These are phyloP conservation scores for Ascochyta viciae-villosae DNA, from an alignment of 2,329 filamentous ascomycete genomes.

Conservation along the genomic window DNA sequence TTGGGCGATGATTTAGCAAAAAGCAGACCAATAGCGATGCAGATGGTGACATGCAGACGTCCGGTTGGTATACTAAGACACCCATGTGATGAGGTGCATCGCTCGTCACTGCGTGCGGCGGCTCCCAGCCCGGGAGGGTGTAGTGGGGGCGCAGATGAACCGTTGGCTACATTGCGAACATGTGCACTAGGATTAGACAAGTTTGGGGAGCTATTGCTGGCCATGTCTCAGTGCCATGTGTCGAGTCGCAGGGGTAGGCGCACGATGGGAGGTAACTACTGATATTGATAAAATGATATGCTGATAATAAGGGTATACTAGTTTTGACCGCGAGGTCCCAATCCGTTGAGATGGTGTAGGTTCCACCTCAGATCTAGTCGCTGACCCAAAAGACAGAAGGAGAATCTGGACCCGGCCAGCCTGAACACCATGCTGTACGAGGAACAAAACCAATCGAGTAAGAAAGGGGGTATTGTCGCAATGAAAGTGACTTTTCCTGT, in stretches of 20 bases:
- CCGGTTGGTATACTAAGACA: constrained; percentile 6
- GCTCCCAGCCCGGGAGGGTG: constrained; percentile 2
- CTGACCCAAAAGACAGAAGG: constrained; percentile 26
- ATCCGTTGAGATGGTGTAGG: constrained; percentile 6
- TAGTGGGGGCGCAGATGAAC: constrained; percentile 5
- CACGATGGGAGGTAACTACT: constrained; percentile 2
- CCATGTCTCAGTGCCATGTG: constrained; percentile 14
- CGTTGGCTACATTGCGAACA: constrained; percentile 1
- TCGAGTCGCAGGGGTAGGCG: constrained; percentile 1
- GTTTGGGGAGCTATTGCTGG: constrained; percentile 1
- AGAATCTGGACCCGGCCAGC: constrained; percentile 36
- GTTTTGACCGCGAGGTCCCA: constrained; percentile 26
- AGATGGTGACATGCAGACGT: not conserved
- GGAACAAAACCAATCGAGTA: constrained; percentile 25
- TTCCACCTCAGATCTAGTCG: constrained; percentile 15
- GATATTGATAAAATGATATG: constrained; percentile 13
- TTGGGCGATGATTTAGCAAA: not conserved
- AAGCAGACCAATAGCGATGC: not conserved
- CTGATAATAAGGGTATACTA: constrained; percentile 17
- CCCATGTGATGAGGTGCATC: constrained; percentile 17
- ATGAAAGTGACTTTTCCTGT: constrained; percentile 48
- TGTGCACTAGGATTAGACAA: constrained; percentile 1
- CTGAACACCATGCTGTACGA: constrained; percentile 24
- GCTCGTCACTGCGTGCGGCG: constrained; percentile 11
- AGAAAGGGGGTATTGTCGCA: constrained; percentile 45